Conservation (phyloP, 805 yeast genomes). For the Starmerella vaccinii region DNA sequence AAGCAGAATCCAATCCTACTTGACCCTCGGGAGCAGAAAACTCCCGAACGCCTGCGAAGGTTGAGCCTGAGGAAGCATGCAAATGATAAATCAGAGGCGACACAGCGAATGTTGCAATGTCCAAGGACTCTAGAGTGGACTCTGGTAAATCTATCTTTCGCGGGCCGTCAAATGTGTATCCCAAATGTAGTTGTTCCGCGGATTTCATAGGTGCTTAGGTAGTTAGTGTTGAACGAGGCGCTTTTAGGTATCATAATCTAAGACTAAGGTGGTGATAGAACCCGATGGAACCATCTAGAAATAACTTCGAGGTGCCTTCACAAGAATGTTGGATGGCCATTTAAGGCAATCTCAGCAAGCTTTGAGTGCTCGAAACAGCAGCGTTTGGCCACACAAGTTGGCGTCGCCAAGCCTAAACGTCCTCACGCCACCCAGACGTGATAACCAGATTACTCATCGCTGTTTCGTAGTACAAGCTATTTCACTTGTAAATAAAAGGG, state of each 20-base stretch:
- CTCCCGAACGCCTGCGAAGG: slow-evolving; percentile 41
- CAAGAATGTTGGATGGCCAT: too few relatives aligned
- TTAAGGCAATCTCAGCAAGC: too few relatives aligned
- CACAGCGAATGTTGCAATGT: slow-evolving; percentile 23
- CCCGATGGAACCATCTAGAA: not conserved
- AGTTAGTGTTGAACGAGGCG: too few relatives aligned
- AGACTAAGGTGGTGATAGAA: not conserved
- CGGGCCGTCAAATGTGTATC: slow-evolving; percentile 1
- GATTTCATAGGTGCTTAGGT: not conserved
- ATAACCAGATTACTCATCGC: too few relatives aligned
- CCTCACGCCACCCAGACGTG: too few relatives aligned
- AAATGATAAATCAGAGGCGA: slow-evolving; percentile 35
- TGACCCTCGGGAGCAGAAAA: slow-evolving; percentile 36
- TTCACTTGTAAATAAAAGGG: too few relatives aligned
- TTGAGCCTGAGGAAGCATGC: slow-evolving; percentile 12
- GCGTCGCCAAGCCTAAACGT: too few relatives aligned
- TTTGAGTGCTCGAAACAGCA: too few relatives aligned
- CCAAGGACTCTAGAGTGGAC: slow-evolving; percentile 5
- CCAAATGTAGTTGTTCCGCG: not conserved
- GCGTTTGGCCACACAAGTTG: too few relatives aligned
- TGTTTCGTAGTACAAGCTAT: too few relatives aligned
- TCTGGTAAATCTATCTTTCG: slow-evolving; percentile 13
- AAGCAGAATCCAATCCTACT: slow-evolving; percentile 33
- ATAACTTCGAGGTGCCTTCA: too few relatives aligned
- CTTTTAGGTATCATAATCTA: too few relatives aligned